Evolutionary conservation across 2,329 filamentous ascomycete species (phyloP).

Genomic region (Penicillium sp.): DNA sequence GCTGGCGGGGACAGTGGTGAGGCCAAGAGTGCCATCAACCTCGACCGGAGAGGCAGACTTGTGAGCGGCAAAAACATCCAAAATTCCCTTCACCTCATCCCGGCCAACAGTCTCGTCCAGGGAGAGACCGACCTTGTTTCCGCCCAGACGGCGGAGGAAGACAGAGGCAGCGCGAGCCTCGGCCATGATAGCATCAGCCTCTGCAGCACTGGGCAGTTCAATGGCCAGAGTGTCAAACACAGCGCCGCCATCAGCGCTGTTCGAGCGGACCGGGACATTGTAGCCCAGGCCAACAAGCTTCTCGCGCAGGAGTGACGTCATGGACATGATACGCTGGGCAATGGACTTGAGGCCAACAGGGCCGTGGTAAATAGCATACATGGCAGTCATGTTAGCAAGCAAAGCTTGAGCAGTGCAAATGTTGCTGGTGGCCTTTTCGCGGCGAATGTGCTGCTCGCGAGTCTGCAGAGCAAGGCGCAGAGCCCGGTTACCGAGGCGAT

Average conservation of each 20-base stretch:
- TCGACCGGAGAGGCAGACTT: slow-evolving; percentile 31
- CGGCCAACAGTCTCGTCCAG: slow-evolving; percentile 70
- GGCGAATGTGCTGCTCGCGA: slow-evolving; percentile 89
- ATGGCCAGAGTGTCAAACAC: slow-evolving; percentile 81
- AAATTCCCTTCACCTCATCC: slow-evolving; percentile 55
- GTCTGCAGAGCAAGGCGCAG: slow-evolving; percentile 86
- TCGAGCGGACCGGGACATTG: slow-evolving; percentile 58
- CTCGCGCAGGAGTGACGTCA: slow-evolving; percentile 66
- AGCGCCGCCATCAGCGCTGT: slow-evolving; percentile 53
- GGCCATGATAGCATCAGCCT: slow-evolving; percentile 50
- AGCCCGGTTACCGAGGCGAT: slow-evolving; percentile 76
- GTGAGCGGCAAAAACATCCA: slow-evolving; percentile 54
- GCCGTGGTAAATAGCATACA: slow-evolving; percentile 93
- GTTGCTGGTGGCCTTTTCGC: slow-evolving; percentile 96
- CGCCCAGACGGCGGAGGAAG: slow-evolving; percentile 62
- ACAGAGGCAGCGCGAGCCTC: slow-evolving; percentile 53
- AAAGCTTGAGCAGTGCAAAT: slow-evolving; percentile 94
- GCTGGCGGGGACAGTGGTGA: slow-evolving; percentile 46
- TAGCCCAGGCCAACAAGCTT: slow-evolving; percentile 63
- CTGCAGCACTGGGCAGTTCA: slow-evolving; percentile 51
- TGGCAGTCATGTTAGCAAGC: slow-evolving; percentile 90
- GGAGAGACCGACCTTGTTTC: slow-evolving; percentile 66
- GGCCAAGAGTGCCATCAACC: slow-evolving; percentile 32
- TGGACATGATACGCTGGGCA: slow-evolving; percentile 71
- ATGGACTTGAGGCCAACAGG: slow-evolving; percentile 79